Evolutionary conservation across 371 early-diverging fungal species (phyloP).

Genomic region (Lichtheimia hyalospora): DNA sequence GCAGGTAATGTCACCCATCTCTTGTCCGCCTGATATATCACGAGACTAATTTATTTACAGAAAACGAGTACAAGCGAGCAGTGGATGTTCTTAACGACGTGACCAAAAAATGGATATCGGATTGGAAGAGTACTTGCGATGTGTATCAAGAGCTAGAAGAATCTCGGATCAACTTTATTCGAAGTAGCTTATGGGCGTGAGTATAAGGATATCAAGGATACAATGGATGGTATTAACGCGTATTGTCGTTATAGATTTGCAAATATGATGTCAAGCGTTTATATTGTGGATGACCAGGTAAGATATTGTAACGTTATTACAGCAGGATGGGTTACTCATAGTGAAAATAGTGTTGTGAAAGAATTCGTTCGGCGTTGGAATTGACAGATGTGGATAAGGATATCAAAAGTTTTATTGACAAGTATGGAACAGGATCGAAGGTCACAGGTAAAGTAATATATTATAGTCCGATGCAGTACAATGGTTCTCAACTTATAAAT

Average conservation of each 20-base stretch:
- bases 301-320: not conserved
- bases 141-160: conserved; percentile 22
- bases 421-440: conserved; percentile 8
- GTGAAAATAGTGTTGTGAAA: conserved; percentile 17
- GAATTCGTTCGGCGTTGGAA: conserved; percentile 25
- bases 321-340: not conserved
- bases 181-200: conserved; percentile 27
- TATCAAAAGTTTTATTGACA: conserved; percentile 8
- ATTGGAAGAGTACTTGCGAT: conserved; percentile 24
- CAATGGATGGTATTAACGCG: no score
- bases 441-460: conserved; percentile 5
- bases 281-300: conserved; percentile 32
- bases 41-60: not conserved
- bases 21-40: not conserved
- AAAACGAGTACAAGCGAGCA: conserved; percentile 14
- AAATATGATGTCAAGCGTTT: conserved; percentile 27
- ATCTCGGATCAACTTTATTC: conserved; percentile 20
- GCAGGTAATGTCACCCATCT: conserved; percentile 9
- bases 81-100: conserved; percentile 9
- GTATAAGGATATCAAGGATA: not conserved
- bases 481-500: not conserved
- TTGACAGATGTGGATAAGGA: conserved; percentile 25
- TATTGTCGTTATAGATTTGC: conserved; percentile 12
- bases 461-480: not conserved
- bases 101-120: conserved; percentile 17